Evolutionary conservation across 129 eudicot species (phyloP).

Genomic region (Chrysanthemum lavandulifolium): DNA sequence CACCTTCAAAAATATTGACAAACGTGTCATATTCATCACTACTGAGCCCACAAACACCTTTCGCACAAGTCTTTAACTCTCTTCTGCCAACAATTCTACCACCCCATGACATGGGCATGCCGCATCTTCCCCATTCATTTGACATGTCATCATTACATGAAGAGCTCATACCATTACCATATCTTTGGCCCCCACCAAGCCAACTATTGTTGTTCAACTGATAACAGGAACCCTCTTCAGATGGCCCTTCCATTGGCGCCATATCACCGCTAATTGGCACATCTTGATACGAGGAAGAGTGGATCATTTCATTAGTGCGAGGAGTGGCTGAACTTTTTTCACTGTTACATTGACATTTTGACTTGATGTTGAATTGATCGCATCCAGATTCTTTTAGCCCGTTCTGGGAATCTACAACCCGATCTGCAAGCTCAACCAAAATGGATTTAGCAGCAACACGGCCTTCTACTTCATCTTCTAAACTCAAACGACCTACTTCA

Average conservation of each 20-base stretch:
- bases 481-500: constrained; percentile 42
- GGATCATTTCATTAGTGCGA: constrained; percentile 38
- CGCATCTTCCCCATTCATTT: constrained; percentile 82
- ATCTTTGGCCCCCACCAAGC: constrained; percentile 71
- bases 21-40: constrained; percentile 91
- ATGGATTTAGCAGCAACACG: constrained; percentile 45
- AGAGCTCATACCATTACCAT: constrained; percentile 43
- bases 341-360: constrained; percentile 39
- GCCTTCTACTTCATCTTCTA: constrained; percentile 48
- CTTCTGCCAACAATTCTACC: constrained; percentile 84
- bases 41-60: constrained; percentile 59
- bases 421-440: constrained; percentile 53
- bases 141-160: constrained; percentile 61
- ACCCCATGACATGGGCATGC: constrained; percentile 85
- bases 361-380: constrained; percentile 42
- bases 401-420: constrained; percentile 50
- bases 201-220: constrained; percentile 64
- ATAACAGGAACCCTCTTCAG: constrained; percentile 82
- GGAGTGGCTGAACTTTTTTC: constrained; percentile 42
- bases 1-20: constrained; percentile 86
- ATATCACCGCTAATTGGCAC: constrained; percentile 46
- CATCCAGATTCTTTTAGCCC: constrained; percentile 36
- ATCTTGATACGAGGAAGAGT: constrained; percentile 62
- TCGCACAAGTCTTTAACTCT: constrained; percentile 61
- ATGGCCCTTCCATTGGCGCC: constrained; percentile 77